phyloP scores from a whole-genome alignment of 2,329 filamentous ascomycete species.

The Cryphonectria japonica region DNA sequence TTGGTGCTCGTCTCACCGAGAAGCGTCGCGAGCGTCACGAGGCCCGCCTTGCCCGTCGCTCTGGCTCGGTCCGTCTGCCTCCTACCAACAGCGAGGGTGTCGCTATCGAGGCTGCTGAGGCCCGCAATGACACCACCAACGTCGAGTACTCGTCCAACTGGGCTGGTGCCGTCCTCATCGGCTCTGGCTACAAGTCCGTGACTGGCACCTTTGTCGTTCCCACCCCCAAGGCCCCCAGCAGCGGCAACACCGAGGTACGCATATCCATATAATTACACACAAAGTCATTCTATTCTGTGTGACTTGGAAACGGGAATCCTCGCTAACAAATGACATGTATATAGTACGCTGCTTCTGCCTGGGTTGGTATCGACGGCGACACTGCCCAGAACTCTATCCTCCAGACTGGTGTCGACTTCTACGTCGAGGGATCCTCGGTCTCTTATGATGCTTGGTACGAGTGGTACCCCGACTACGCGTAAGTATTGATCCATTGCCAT shows the following conservation, averaged over 20 bases:
- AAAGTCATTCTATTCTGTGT: background rate
- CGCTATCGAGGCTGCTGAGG: constrained; percentile 8
- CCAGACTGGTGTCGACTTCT: constrained; percentile 62
- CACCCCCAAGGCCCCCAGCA: constrained; percentile 46
- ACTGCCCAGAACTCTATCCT: constrained; percentile 57
- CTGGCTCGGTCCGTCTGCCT: constrained; percentile 22
- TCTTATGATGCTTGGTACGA: constrained; percentile 63
- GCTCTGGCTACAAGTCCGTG: constrained; percentile 54
- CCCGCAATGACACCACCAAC: constrained; percentile 22
- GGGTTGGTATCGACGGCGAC: constrained; percentile 66
- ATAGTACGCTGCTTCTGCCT: constrained; percentile 54
- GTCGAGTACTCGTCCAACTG: constrained; percentile 49
- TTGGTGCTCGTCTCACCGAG: constrained; percentile 26
- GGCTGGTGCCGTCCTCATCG: constrained; percentile 59
- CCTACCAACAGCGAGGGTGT: constrained; percentile 19
- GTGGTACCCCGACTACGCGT: constrained; percentile 61
- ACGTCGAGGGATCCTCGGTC: constrained; percentile 44
- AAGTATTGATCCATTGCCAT: background rate
- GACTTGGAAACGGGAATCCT: background rate
- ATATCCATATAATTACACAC: no score
- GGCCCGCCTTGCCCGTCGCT: constrained; percentile 13
- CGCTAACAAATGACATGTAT: background rate
- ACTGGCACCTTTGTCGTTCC: constrained; percentile 58
- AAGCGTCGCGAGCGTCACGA: constrained; percentile 26
- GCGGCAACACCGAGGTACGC: constrained; percentile 35